Evolutionary conservation across 1,139 yeast species (phyloP), one percentile per base, ranked within the genome.

Genomic region (Trichomonascaceae sp.): DNA sequence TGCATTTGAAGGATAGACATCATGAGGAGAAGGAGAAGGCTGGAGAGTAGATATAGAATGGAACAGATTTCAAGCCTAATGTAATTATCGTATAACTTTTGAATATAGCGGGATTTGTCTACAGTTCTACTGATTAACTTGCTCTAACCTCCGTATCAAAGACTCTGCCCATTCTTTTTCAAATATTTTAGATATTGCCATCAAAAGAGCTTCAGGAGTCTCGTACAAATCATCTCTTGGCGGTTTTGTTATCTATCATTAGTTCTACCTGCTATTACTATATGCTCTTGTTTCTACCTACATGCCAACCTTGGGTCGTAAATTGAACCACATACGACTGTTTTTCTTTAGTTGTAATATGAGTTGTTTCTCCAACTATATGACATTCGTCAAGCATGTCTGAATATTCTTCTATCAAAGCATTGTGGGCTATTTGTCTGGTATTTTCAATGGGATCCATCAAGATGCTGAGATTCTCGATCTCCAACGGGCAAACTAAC

Each of bases 131-230:
- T n/a, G n/a, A 48, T 51, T 18, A 20, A 52, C 48, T 41, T 39
- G 49, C 13, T 17, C 39, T 50, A 75, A 60, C 56, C 69, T 69
- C 1, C 56, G 55, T 3, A 61, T 49, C 27, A 79, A 61, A 19
- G 59, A 60, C 12, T 60, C 47, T 48, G 73, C 71, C 68, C 79
- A 80, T 13, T 53, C 51, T 3, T 52, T 19, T 4, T 62, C 57
- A 58, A 79, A 80, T 15, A 53, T 51, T 0, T 67, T 65, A 2
- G 82, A 77, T 10, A 63, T 54, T 0, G 55, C 54, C 76, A 75
- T 76, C 68, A 79, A 69, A 47, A 78, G 62, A 15, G 75, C 70
- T 60, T 80, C 83, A 52, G 76, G 71, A 0, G 81, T 75, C 56
- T 80, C 82, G 59, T 62, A 77, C 13, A 18, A 13, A 24, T 47